These are phyloP conservation scores for Rhypophila decipiens DNA, from an alignment of 495 filamentous ascomycete genomes.

Conservation along the genomic window DNA sequence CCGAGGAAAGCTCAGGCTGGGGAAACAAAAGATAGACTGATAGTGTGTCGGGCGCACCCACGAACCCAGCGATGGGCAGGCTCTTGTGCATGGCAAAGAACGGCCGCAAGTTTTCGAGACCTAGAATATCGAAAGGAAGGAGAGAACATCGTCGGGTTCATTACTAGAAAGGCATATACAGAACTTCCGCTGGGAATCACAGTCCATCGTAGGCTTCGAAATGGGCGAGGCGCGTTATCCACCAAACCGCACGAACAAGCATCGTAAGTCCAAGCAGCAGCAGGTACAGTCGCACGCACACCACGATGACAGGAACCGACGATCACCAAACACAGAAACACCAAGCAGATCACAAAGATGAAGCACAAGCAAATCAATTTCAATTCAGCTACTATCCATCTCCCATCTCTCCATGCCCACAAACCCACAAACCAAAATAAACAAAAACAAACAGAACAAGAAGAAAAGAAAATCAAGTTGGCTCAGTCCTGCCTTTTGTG, in stretches of 20 bases:
- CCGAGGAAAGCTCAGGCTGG: too few species aligned
- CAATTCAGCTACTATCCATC: not conserved
- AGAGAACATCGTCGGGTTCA: not conserved
- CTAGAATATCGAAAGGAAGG: not conserved
- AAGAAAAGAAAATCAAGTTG: not conserved
- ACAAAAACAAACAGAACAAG: not conserved
- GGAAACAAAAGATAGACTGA: not conserved
- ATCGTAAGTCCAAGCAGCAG: too few species aligned
- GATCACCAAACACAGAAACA: not conserved
- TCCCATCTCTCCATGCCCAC: not conserved
- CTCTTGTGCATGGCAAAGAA: too few species aligned
- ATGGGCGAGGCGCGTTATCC: too few species aligned
- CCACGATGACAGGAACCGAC: not conserved
- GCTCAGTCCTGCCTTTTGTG: conserved; percentile 46
- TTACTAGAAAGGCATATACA: not conserved
- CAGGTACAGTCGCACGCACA: too few species aligned
- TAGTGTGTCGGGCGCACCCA: not conserved
- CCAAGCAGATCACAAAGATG: not conserved
- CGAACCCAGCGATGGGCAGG: too few species aligned
- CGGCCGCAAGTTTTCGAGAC: too few species aligned
- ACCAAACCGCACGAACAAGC: too few species aligned
- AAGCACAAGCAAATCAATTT: not conserved
- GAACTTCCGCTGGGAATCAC: not conserved
- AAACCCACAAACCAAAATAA: not conserved
- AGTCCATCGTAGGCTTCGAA: too few species aligned